Conservation (phyloP, 176 grass and related monocot species). For the Ensete glaucum region DNA sequence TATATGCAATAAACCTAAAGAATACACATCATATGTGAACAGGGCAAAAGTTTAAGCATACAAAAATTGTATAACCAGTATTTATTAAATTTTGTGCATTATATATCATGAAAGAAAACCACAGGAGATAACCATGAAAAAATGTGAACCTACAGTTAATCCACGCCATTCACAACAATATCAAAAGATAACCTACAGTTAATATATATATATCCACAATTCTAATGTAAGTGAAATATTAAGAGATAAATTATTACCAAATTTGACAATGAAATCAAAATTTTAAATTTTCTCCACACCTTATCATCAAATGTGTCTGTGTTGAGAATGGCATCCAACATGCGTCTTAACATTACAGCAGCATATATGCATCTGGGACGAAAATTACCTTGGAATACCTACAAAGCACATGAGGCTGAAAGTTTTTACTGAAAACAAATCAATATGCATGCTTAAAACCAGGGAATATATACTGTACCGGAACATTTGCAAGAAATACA, state of each 20-base stretch:
- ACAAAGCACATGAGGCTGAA: constrained; percentile 11
- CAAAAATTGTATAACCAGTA: not conserved
- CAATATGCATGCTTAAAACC: not conserved
- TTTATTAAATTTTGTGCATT: not conserved
- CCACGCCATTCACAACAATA: not conserved
- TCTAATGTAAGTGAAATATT: not conserved
- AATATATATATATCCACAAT: too few relatives aligned
- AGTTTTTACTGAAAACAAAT: not conserved
- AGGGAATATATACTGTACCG: constrained; percentile 26
- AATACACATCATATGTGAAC: not conserved
- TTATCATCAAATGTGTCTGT: constrained; percentile 91
- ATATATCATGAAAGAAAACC: not conserved
- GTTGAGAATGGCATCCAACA: constrained; percentile 87
- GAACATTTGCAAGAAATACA: constrained; percentile 92
- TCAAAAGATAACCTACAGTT: not conserved
- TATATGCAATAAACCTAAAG: too few relatives aligned
- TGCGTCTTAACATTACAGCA: constrained; percentile 84
- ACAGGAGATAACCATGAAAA: not conserved
- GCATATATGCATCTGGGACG: constrained; percentile 80
- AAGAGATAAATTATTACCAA: not conserved
- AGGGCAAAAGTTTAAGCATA: not conserved
- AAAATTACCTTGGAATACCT: constrained; percentile 61
- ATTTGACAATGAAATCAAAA: not conserved
- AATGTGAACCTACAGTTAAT: not conserved
- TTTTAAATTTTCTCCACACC: constrained; percentile 25